Conservation (phyloP, 805 yeast species). For the Kurtzmaniella fragi region DNA sequence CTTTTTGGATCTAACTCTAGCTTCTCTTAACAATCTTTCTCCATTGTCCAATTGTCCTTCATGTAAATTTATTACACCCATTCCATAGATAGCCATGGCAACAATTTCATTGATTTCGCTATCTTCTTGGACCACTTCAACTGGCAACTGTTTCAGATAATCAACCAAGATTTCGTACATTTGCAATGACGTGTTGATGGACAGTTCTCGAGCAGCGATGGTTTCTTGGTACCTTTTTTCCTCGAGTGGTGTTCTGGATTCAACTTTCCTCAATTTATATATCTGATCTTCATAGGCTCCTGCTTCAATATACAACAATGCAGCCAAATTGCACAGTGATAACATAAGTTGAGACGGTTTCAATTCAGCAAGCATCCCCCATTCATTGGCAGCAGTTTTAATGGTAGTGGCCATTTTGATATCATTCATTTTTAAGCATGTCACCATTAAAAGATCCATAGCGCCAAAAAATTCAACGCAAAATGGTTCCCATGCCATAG, state of each 20-base stretch:
- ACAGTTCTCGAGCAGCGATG: conserved; percentile 13
- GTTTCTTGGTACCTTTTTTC: conserved; percentile 25
- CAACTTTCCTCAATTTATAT: conserved; percentile 16
- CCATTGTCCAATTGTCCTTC: conserved; percentile 53
- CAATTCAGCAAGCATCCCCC: conserved; percentile 71
- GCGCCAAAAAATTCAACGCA: conserved; percentile 74
- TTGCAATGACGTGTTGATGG: no score
- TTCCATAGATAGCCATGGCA: conserved; percentile 78
- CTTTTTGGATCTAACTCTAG: conserved; percentile 65
- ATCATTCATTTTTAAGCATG: conserved; percentile 67
- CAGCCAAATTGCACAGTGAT: conserved; percentile 66
- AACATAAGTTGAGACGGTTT: conserved; percentile 59
- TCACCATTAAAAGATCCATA: conserved; percentile 69
- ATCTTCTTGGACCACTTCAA: conserved; percentile 15
- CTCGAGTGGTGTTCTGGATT: conserved; percentile 12
- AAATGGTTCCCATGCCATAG: conserved; percentile 66
- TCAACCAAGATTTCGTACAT: conserved; percentile 29
- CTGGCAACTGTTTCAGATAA: conserved; percentile 27
- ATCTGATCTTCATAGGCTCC: conserved; percentile 56
- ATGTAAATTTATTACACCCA: conserved; percentile 76
- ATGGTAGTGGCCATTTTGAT: conserved; percentile 54
- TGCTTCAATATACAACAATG: conserved; percentile 62
- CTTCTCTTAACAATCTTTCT: conserved; percentile 56
- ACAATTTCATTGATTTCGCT: conserved; percentile 54
- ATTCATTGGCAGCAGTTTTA: conserved; percentile 58